Base-by-base conservation (phyloP, 768 basidiomycete genomes). In the Rhodosporidiobolus odoratus region DNA sequence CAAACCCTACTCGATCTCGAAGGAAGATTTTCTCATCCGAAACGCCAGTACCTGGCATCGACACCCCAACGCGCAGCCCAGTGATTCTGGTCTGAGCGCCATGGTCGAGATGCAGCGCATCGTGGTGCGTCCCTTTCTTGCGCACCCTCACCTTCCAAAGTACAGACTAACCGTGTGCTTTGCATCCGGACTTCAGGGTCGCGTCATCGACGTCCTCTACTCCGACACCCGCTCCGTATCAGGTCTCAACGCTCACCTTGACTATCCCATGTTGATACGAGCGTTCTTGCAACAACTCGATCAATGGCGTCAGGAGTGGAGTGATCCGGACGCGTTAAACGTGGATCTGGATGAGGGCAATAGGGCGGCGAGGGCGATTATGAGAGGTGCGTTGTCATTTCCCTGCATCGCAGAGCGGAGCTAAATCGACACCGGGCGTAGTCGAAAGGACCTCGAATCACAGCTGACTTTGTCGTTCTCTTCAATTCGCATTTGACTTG, bases 1-100 rank as follows among this genome's bases (percentile, higher is more conserved):
- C 53, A 97, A 96, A 81, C 95, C 95, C 6, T 87, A 90, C 77
- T 87, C 88, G 4, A 88, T 97, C 74, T 34, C 53, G 4, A 87
- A 89, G 78, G 95, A 97, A 80, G 95, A 99, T 79, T 91, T 84
- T 77, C 89, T 97, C 77, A 91, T 97, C 75, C 88, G 93, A 2
- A 88, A 91, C 79, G 87, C 88, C 23, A 79, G 83, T 34, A 83
- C 84, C 45, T 99, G 92, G 92, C 87, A 85, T 76, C 83, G 82
- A 34, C 85, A 88, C 6, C 84, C 88, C 5, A 81, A 83, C n/a
- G 85, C 88, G 16, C 81, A 83, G 50, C 82, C 87, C 0, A 80
- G 85, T 15, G 94, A 97, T 79, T 77, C 83, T 35, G 85, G 86
- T 1, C 79, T 96, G 30, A 87, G 87, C 23, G 88, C 85, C 17